phyloP scores from a whole-genome alignment of 495 filamentous ascomycete genomes.

The Lepidopterella palustris region DNA sequence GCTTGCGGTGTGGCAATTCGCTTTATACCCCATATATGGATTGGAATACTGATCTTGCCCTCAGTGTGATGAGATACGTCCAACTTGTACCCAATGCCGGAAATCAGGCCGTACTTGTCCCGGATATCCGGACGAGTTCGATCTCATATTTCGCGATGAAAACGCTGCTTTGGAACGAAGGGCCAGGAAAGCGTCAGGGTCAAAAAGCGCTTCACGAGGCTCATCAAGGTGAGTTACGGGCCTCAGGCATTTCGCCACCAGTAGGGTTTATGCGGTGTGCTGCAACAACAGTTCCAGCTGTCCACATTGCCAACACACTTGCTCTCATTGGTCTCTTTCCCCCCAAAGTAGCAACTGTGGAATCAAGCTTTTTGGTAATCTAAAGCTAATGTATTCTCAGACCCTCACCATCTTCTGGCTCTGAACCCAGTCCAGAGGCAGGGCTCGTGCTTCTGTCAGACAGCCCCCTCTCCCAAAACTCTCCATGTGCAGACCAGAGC shows the following conservation, averaged over 20 bases:
- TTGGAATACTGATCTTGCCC: conserved; percentile 8
- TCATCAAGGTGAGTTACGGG: conserved; percentile 15
- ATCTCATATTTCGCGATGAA: conserved; percentile 34
- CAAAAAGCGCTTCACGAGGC: conserved; percentile 8
- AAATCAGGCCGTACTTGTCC: conserved; percentile 30
- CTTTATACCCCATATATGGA: background rate
- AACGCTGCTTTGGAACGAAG: conserved; percentile 26
- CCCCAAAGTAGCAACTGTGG: background rate
- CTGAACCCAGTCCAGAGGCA: background rate
- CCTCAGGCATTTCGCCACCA: background rate
- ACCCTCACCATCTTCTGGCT: background rate
- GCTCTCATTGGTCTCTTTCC: background rate
- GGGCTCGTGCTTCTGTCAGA: background rate
- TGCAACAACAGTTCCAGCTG: no score
- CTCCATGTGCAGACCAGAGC: background rate
- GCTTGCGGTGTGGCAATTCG: conserved; percentile 3
- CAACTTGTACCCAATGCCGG: conserved; percentile 31
- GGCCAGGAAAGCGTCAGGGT: conserved; percentile 19
- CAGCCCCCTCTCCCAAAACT: background rate
- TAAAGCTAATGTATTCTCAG: background rate
- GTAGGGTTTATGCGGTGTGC: no score
- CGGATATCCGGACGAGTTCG: conserved; percentile 35
- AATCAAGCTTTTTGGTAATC: background rate
- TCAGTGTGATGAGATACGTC: conserved; percentile 34
- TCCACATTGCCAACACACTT: background rate